Evolutionary conservation across 768 basidiomycete species (phyloP).

Genomic region (Tulasnella sp.): DNA sequence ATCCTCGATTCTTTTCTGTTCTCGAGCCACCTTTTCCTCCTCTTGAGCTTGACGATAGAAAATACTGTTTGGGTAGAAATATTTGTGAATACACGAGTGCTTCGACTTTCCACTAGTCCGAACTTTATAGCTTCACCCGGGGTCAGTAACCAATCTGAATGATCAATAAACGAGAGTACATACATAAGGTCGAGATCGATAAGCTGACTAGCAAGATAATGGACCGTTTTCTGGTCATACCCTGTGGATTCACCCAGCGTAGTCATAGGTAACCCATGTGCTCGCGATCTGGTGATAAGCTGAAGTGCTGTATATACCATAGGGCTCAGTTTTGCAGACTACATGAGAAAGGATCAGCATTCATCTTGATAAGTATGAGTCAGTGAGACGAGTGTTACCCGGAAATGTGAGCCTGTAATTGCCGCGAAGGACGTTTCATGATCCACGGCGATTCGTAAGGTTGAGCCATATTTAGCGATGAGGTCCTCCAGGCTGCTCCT

Average conservation of each 20-base stretch:
- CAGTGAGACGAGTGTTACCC: constrained; percentile 41
- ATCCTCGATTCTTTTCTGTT: constrained; percentile 20
- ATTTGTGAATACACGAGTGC: constrained; percentile 68
- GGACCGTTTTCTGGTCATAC: constrained; percentile 83
- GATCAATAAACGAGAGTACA: constrained; percentile 20
- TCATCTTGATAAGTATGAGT: neutral
- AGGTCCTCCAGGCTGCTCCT: constrained; percentile 45
- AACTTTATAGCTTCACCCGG: constrained; percentile 19
- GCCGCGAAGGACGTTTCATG: constrained; percentile 62
- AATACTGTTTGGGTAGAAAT: constrained; percentile 36
- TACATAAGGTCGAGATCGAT: constrained; percentile 63
- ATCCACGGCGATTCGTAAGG: constrained; percentile 60
- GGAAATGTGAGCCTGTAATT: constrained; percentile 73
- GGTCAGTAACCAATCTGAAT: neutral
- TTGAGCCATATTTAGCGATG: constrained; percentile 42
- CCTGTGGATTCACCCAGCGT: constrained; percentile 62
- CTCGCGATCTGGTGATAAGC: constrained; percentile 68
- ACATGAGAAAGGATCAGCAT: constrained; percentile 17
- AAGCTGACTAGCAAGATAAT: constrained; percentile 70
- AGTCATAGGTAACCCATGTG: constrained; percentile 63
- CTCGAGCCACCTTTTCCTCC: constrained; percentile 21
- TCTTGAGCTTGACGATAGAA: constrained; percentile 29
- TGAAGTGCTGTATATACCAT: constrained; percentile 79
- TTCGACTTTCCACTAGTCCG: constrained; percentile 25
- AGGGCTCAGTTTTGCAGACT: constrained; percentile 70